Conservation (phyloP, 306 rosid genomes). For the Corylus americana region DNA sequence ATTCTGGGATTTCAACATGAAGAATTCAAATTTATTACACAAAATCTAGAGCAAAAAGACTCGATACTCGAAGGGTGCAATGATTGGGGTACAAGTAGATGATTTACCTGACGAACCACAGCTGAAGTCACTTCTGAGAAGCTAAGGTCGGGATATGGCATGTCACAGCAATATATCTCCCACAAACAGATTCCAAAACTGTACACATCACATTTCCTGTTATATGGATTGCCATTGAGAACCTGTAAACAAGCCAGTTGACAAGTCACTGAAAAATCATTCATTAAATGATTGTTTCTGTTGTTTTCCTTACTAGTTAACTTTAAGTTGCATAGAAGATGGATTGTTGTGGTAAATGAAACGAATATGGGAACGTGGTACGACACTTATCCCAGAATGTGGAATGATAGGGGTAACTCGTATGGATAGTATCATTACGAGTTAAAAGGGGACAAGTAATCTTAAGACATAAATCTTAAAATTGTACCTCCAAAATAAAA, state of each 20-base stretch:
- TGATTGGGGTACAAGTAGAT: conserved; percentile 10
- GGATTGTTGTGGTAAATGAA: not conserved
- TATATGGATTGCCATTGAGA: conserved; percentile 93
- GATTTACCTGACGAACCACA: conserved; percentile 88
- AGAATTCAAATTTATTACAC: not conserved
- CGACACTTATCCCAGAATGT: not conserved
- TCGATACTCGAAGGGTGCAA: not conserved
- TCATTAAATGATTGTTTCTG: not conserved
- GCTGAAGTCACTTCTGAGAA: conserved; percentile 97
- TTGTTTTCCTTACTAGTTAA: not conserved
- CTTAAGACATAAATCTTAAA: not conserved
- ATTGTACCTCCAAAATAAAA: not conserved
- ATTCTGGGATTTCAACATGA: conserved; percentile 55
- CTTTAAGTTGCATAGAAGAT: not conserved
- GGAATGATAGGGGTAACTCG: not conserved
- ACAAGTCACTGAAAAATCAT: conserved; percentile 28
- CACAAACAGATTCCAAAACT: conserved; percentile 96
- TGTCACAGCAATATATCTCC: conserved; percentile 98
- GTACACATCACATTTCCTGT: conserved; percentile 95
- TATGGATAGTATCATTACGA: not conserved
- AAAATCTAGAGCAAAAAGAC: not conserved
- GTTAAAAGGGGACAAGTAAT: conserved; percentile 1
- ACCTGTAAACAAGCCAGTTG: conserved; percentile 57
- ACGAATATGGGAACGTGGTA: not conserved
- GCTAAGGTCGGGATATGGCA: conserved; percentile 98